These are phyloP conservation scores for Aspergillus caelatus DNA, from an alignment of 2,329 filamentous ascomycete genomes.

Conservation along the genomic window DNA sequence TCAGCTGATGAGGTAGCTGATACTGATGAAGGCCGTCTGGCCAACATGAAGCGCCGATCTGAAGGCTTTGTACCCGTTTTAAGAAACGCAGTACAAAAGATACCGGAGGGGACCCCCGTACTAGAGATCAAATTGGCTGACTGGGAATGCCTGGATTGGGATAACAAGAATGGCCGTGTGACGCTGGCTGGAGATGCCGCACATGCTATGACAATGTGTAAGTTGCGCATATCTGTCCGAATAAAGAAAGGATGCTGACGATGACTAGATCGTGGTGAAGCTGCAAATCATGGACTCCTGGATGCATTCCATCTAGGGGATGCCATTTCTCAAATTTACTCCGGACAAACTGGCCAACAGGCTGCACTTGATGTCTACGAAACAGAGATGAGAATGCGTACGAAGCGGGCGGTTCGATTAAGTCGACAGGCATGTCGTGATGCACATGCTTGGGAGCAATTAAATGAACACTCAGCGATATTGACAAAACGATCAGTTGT, in stretches of 20 bases:
- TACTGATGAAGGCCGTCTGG: conserved; percentile 36
- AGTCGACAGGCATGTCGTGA: conserved; percentile 40
- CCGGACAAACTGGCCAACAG: conserved; percentile 5
- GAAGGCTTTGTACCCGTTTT: conserved; percentile 28
- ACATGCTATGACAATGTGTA: conserved; percentile 39
- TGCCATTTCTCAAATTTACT: conserved; percentile 21
- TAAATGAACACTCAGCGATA: conserved; percentile 33
- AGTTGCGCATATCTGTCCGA: conserved; percentile 1
- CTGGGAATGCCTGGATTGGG: conserved; percentile 34
- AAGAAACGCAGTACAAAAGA: conserved; percentile 23
- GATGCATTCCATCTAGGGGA: conserved; percentile 27
- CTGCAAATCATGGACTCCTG: conserved; percentile 36
- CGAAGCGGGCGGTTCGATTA: conserved; percentile 32
- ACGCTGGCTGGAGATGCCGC: conserved; percentile 36
- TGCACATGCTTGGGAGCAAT: conserved; percentile 34
- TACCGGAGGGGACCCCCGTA: conserved; percentile 31
- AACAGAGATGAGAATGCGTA: conserved; percentile 34
- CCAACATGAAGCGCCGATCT: conserved; percentile 44
- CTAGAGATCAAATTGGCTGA: conserved; percentile 32
- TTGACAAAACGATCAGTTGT: conserved; percentile 27
- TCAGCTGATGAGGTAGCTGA: conserved; percentile 37
- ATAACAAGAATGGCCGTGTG: conserved; percentile 31
- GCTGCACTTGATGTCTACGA: conserved; percentile 32
- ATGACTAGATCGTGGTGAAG: conserved; percentile 32
- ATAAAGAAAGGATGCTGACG: conserved; percentile 5